Evolutionary conservation across 345 rosid genomes (phyloP).

Genomic region (Eucalyptus marginata): DNA sequence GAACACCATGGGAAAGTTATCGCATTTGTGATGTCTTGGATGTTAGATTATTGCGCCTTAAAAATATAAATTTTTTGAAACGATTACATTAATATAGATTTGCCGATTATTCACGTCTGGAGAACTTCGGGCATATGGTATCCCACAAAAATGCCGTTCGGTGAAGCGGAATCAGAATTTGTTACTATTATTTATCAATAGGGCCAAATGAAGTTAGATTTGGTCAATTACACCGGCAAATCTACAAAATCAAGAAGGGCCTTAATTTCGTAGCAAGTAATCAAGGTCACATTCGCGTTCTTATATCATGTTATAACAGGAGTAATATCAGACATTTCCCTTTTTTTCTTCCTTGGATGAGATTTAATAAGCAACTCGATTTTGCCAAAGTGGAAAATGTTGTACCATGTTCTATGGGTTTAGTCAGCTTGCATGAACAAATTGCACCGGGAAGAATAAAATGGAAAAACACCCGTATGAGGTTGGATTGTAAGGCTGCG

Average conservation of each 20-base stretch:
- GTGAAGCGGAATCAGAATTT: too few species aligned
- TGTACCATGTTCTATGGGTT: background rate
- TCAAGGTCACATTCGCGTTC: background rate
- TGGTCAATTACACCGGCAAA: background rate
- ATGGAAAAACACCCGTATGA: too few species aligned
- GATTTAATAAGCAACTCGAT: background rate
- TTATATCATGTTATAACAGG: background rate
- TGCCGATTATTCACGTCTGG: background rate
- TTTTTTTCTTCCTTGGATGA: background rate
- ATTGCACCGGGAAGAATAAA: too few species aligned
- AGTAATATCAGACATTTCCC: background rate
- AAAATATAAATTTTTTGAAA: too few species aligned
- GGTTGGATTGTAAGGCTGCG: too few species aligned
- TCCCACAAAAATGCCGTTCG: background rate
- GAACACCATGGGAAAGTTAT: fast-evolving
- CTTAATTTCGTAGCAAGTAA: background rate
- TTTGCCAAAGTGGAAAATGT: background rate
- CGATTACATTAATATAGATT: too few species aligned
- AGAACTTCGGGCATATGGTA: background rate
- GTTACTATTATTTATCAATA: background rate
- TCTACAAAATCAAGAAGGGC: background rate
- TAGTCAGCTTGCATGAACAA: too few species aligned
- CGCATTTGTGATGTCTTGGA: too few species aligned
- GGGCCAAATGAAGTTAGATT: background rate
- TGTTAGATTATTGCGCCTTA: too few species aligned